Evolutionary conservation across 2,329 filamentous ascomycete genomes (phyloP).

Genomic region (Claviceps fusiformis): DNA sequence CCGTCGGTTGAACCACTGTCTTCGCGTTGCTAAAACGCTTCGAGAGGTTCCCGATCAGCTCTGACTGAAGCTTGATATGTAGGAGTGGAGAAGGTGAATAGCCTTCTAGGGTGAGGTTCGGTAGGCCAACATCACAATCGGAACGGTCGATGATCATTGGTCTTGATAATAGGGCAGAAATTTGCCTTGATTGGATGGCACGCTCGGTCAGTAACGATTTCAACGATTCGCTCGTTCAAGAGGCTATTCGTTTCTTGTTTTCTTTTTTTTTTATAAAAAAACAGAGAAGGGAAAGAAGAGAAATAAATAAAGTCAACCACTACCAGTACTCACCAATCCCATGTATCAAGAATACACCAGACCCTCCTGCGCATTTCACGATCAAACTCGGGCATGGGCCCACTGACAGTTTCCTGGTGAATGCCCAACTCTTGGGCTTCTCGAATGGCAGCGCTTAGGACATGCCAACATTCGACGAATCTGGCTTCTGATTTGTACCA

Average conservation of each 20-base stretch:
- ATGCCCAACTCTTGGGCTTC: slow-evolving; percentile 25
- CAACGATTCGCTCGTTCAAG: too few species aligned
- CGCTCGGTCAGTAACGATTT: not conserved
- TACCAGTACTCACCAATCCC: slow-evolving; percentile 21
- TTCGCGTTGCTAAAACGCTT: slow-evolving; percentile 18
- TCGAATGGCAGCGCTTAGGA: slow-evolving; percentile 20
- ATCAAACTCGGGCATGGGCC: slow-evolving; percentile 19
- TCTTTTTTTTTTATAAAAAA: not conserved
- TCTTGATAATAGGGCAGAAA: slow-evolving; percentile 19
- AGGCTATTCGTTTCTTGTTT: too few species aligned
- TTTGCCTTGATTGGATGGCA: slow-evolving; percentile 14
- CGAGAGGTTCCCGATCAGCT: slow-evolving; percentile 19
- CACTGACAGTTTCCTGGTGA: slow-evolving; percentile 17
- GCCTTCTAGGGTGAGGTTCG: slow-evolving; percentile 19
- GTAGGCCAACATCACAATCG: slow-evolving; percentile 19
- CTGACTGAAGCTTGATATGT: slow-evolving; percentile 23
- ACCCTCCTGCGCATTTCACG: slow-evolving; percentile 22
- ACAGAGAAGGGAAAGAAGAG: not conserved
- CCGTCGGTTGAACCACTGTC: slow-evolving; percentile 14
- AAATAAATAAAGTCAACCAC: not conserved
- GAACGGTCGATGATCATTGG: slow-evolving; percentile 22
- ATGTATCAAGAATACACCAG: slow-evolving; percentile 24
- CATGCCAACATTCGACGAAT: slow-evolving; percentile 25
- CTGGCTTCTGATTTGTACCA: slow-evolving; percentile 24
- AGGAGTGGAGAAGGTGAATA: slow-evolving; percentile 18